These are phyloP conservation scores for Salix exigua DNA, from an alignment of 345 rosid genomes.

Conservation along the genomic window DNA sequence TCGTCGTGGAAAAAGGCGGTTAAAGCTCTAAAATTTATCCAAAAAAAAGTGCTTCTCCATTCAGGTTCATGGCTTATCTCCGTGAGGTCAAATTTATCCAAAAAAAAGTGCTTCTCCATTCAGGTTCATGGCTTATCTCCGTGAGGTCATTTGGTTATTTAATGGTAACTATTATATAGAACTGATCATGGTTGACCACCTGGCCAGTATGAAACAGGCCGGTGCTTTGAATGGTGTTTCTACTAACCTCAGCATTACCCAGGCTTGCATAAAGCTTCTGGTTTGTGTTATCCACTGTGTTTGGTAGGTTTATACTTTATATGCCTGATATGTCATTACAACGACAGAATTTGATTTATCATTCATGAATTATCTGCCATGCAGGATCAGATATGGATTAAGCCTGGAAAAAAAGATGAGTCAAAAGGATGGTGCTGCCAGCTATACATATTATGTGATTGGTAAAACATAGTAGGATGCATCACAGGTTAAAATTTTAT, in stretches of 20 bases:
- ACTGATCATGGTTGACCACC: neutral
- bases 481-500: neutral
- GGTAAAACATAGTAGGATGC: neutral
- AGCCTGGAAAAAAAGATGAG: neutral
- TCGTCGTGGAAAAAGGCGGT: neutral
- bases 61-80: neutral
- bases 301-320: neutral
- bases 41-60: neutral
- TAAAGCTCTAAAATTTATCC: neutral
- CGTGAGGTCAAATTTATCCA: neutral
- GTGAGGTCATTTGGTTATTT: constrained; percentile 1
- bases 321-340: neutral
- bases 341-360: neutral
- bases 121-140: neutral
- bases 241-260: neutral
- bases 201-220: neutral
- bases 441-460: neutral
- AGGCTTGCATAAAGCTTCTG: neutral
- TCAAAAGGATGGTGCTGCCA: neutral
- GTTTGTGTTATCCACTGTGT: neutral
- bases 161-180: neutral
- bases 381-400: neutral
- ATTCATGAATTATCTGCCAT: neutral
- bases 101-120: neutral
- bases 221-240: neutral